Evolutionary conservation across 805 yeast genomes (phyloP), one percentile per base, ranked within the genome.

Genomic region (Candida verbasci): DNA sequence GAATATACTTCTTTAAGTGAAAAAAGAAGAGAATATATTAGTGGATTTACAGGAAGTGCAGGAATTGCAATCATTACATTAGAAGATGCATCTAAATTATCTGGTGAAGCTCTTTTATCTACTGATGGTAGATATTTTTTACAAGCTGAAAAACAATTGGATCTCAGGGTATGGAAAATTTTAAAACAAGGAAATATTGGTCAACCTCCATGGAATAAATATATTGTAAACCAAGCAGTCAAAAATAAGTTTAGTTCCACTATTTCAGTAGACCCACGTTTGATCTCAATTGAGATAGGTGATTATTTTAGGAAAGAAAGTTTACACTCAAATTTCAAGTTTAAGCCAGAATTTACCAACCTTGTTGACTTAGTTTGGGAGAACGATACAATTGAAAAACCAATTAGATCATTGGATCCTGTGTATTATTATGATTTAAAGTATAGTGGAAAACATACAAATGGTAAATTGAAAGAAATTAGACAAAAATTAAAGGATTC

Each of bases 51-150:
- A 9, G 98, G 97, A 1, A 80, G 91, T 33, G 95, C 97, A 2
- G 98, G 97, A 17, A 66, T 86, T 16, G 97, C 96, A 1, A 73
- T 93, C n/a, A 72, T 91, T 14, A 80, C 95, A 21, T 50, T 63
- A 26, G 60, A 57, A 24, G 62, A 63, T 37, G 70, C 60, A 34
- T 71, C 65, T 1, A 48, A 50, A 2, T 66, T 75, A 16, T 63
- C 61, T 9, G 86, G 87, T 1, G 74, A 77, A 31, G 94, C 96
- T 10, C 85, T 83, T 0, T 62, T 93, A 34, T 79, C 95, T 7
- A 93, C 98, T 0, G 98, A 93, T 60, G 97, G 97, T 2, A 72
- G 98, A 46, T 93, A 93, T 63, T 93, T 87, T 58, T 67, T 86
- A 41, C 98, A 93, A 62, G 97, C 97, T 1, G 77, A 74, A 16